phyloP scores from a whole-genome alignment of 2,329 filamentous ascomycete genomes.

The Curvularia sp. region DNA sequence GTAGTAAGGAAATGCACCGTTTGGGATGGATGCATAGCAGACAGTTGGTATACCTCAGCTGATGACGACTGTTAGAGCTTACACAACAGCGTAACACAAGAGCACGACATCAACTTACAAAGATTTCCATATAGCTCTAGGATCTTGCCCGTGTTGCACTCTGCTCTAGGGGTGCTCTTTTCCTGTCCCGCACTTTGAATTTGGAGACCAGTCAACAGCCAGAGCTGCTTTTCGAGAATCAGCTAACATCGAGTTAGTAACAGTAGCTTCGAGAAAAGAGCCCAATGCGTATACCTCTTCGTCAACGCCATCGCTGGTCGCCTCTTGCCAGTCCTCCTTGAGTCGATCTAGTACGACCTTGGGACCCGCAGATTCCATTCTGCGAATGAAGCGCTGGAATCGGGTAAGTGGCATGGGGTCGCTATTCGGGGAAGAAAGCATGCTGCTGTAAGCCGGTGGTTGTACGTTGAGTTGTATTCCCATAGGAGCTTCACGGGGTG shows the following conservation, averaged over 20 bases:
- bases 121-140: constrained; percentile 51
- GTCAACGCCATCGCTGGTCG: constrained; percentile 54
- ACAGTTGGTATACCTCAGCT: constrained; percentile 56
- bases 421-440: constrained; percentile 27
- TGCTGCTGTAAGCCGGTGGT: constrained; percentile 23
- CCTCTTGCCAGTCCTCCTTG: constrained; percentile 54
- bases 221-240: constrained; percentile 64
- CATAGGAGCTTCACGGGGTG: constrained; percentile 29
- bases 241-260: constrained; percentile 19
- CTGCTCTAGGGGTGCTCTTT: constrained; percentile 32
- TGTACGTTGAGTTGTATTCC: constrained; percentile 26
- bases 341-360: constrained; percentile 63
- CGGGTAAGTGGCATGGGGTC: constrained; percentile 42
- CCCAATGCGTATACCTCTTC: constrained; percentile 47
- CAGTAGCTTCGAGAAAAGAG: too few relatives aligned
- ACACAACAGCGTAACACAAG: constrained; percentile 26
- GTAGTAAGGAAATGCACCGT: constrained; percentile 49
- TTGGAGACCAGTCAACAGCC: constrained; percentile 66
- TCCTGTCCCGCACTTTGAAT: constrained; percentile 43
- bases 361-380: constrained; percentile 62
- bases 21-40: constrained; percentile 50
- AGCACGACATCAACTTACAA: constrained; percentile 40
- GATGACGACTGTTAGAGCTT: constrained; percentile 38
- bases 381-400: constrained; percentile 62
- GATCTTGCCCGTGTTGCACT: constrained; percentile 43